These are phyloP conservation scores for Solanum etuberosum DNA, from an alignment of 257 asterid species.

Conservation along the genomic window DNA sequence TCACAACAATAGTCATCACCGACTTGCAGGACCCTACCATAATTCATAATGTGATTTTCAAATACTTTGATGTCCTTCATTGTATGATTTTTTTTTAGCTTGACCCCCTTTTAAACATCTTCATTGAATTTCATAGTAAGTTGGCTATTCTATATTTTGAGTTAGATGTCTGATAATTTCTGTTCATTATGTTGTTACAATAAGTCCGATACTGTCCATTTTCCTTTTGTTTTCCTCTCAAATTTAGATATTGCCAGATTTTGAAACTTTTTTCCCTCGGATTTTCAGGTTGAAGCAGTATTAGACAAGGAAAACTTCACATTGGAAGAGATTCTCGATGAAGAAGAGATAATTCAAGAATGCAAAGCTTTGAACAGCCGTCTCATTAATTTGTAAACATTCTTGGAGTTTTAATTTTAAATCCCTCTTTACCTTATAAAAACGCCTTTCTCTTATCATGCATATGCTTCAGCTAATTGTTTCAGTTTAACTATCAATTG, in stretches of 20 bases:
- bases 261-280: background rate
- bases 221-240: background rate
- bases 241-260: background rate
- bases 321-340: slow-evolving; percentile 95
- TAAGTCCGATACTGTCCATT: background rate
- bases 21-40: background rate
- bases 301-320: slow-evolving; percentile 84
- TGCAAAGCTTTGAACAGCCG: slow-evolving; percentile 97
- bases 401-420: background rate
- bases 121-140: background rate
- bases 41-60: background rate
- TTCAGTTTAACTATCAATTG: background rate
- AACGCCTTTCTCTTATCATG: background rate
- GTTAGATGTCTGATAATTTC: background rate
- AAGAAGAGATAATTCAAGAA: slow-evolving; percentile 97
- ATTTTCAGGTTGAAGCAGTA: slow-evolving; percentile 74
- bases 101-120: background rate
- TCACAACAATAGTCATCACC: background rate
- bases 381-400: slow-evolving; percentile 80
- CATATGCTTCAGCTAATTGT: background rate
- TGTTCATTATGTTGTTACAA: background rate
- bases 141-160: background rate
- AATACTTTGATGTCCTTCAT: background rate
- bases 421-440: background rate
- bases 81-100: background rate